Conservation (phyloP, 2,329 filamentous ascomycete species). For the Sclerotiophoma versabilis region DNA sequence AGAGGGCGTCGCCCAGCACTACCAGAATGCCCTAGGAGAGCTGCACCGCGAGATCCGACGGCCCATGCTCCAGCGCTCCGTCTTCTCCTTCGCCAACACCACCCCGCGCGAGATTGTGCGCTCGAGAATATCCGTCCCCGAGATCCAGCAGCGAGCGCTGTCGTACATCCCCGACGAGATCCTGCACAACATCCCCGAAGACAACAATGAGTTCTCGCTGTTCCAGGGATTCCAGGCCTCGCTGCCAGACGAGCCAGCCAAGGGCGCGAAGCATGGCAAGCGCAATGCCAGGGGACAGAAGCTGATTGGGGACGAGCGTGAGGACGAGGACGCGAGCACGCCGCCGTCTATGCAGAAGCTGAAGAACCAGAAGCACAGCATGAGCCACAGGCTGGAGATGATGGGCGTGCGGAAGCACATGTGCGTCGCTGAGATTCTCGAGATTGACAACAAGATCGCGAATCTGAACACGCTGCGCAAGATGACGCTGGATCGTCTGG, state of each 20-base stretch:
- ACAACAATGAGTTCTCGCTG: conserved; percentile 84
- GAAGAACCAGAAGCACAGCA: conserved; percentile 77
- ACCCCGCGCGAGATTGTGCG: conserved; percentile 94
- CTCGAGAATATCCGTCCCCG: conserved; percentile 84
- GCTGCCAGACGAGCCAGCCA: conserved; percentile 70
- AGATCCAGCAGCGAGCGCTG: conserved; percentile 93
- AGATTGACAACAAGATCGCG: conserved; percentile 96
- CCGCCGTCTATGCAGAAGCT: conserved; percentile 75
- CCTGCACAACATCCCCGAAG: conserved; percentile 85
- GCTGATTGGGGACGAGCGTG: conserved; percentile 70
- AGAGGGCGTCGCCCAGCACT: conserved; percentile 67
- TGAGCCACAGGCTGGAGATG: conserved; percentile 89
- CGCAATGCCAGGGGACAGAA: conserved; percentile 78
- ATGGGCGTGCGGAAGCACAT: conserved; percentile 94
- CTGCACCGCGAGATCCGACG: conserved; percentile 88
- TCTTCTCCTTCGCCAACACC: conserved; percentile 90
- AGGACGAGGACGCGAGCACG: conserved; percentile 58
- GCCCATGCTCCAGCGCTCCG: conserved; percentile 82
- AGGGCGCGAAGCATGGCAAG: conserved; percentile 63
- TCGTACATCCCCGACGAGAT: conserved; percentile 90
- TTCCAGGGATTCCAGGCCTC: conserved; percentile 97
- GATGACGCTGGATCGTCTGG: conserved; percentile 87
- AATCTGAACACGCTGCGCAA: conserved; percentile 92
- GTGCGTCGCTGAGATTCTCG: conserved; percentile 93
- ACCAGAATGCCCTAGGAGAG: conserved; percentile 85